Conservation (phyloP, 768 basidiomycete species). For the Pulveroboletus sp. region DNA sequence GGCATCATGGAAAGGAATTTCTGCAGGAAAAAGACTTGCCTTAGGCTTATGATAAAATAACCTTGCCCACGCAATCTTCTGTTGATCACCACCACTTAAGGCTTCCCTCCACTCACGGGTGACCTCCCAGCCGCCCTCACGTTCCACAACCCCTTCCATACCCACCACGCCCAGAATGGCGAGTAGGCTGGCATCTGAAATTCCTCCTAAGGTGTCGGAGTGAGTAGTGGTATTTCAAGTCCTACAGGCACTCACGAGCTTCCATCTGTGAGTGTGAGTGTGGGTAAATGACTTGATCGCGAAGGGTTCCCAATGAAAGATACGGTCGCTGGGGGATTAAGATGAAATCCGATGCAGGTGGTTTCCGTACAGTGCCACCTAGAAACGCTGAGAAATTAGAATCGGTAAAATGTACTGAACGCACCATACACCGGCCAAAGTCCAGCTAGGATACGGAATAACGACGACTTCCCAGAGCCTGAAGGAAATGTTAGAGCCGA, state of each 20-base stretch:
- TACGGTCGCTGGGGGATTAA: constrained; percentile 96
- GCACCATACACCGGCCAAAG: constrained; percentile 79
- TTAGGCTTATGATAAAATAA: constrained; percentile 95
- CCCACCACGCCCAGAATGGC: constrained; percentile 72
- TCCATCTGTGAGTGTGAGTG: constrained; percentile 80
- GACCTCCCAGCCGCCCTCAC: constrained; percentile 95
- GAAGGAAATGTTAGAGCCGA: constrained; percentile 1
- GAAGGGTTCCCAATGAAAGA: constrained; percentile 86
- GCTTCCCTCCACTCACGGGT: constrained; percentile 92
- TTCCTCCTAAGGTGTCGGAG: constrained; percentile 45
- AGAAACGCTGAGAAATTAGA: constrained; percentile 12
- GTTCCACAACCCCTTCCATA: constrained; percentile 81
- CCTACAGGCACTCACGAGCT: constrained; percentile 46
- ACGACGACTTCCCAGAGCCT: constrained; percentile 85
- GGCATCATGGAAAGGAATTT: neutral
- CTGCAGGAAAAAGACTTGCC: constrained; percentile 38
- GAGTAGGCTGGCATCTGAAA: constrained; percentile 72
- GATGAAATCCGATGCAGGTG: constrained; percentile 83
- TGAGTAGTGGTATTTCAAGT: constrained; percentile 2
- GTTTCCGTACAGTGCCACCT: constrained; percentile 83
- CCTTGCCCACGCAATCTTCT: constrained; percentile 95
- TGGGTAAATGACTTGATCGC: constrained; percentile 97
- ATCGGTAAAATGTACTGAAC: neutral
- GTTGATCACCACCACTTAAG: constrained; percentile 92
- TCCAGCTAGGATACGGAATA: constrained; percentile 95